Percentiles rank a stretch among this genome's conserved stretches.
These are phyloP conservation scores for Ramalina intermedia DNA, from an alignment of 495 filamentous ascomycete genomes.

Conservation along the genomic window DNA sequence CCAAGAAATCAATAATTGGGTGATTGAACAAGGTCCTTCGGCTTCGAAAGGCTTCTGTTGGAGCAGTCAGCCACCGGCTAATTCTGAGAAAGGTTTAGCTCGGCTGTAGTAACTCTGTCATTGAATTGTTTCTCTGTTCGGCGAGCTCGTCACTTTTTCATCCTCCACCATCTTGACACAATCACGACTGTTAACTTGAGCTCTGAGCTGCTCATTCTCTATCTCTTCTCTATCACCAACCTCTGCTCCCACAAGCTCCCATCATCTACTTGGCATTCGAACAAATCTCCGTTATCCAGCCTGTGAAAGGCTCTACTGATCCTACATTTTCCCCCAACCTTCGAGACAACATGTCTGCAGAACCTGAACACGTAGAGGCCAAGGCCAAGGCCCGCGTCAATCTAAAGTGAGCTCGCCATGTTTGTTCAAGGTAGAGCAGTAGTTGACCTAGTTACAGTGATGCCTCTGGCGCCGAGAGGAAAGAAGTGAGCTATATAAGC, in stretches of 20 bases:
- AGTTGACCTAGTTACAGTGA: conserved; percentile 44
- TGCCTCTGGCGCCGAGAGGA: conserved; percentile 74
- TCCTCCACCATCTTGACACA: neutral
- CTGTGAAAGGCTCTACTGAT: neutral
- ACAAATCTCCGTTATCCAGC: neutral
- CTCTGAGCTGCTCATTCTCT: no score
- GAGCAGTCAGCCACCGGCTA: conserved; percentile 1
- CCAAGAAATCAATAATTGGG: neutral
- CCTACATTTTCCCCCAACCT: no score
- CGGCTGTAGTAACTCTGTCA: neutral
- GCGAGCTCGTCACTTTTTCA: neutral
- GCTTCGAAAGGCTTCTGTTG: conserved; percentile 4
- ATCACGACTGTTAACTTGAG: neutral
- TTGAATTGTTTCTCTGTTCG: neutral
- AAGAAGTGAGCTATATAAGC: conserved; percentile 45
- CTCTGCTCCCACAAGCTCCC: neutral
- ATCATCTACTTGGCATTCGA: neutral
- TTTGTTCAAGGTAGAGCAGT: neutral
- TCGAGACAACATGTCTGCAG: conserved; percentile 41
- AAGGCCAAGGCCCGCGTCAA: conserved; percentile 95
- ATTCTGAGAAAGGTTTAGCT: neutral
- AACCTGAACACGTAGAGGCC: conserved; percentile 53
- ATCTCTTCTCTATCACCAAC: no score
- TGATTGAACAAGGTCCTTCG: neutral
- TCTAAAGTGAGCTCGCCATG: conserved; percentile 50